Evolutionary conservation across 2,329 filamentous ascomycete genomes (phyloP).

Genomic region (Phialophora chinensis): DNA sequence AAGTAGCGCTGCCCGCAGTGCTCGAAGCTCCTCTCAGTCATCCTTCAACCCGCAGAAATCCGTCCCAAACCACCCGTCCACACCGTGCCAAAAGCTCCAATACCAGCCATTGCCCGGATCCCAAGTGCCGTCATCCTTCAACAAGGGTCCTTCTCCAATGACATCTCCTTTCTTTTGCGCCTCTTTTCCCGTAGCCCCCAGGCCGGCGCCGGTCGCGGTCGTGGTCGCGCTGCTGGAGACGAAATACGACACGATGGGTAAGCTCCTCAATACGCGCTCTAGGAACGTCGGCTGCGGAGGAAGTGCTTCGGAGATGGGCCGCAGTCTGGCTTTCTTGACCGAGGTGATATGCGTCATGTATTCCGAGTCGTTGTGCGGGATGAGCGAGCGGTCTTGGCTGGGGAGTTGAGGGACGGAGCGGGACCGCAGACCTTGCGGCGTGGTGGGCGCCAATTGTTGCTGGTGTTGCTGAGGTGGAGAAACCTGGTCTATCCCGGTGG

Average conservation of each 20-base stretch:
- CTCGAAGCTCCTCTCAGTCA: constrained; percentile 41
- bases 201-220: too few species aligned
- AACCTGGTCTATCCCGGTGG: constrained; percentile 40
- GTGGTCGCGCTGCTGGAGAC: constrained; percentile 49
- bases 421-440: constrained; percentile 35
- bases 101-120: constrained; percentile 49
- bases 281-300: constrained; percentile 70
- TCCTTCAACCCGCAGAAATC: constrained; percentile 67
- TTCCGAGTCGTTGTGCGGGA: constrained; percentile 50
- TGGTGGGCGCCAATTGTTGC: constrained; percentile 42
- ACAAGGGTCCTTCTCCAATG: constrained; percentile 53
- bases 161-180: constrained; percentile 44
- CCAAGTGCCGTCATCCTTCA: constrained; percentile 53
- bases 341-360: constrained; percentile 64
- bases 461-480: constrained; percentile 24
- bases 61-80: constrained; percentile 63
- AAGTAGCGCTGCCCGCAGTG: not conserved
- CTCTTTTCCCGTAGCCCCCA: constrained; percentile 1
- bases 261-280: constrained; percentile 67
- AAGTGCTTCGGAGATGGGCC: constrained; percentile 73
- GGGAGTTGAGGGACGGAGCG: constrained; percentile 37
- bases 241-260: constrained; percentile 76
- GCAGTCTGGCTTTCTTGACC: constrained; percentile 68
- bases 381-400: constrained; percentile 21
- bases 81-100: constrained; percentile 64